Percentiles rank a stretch among this genome's conserved stretches.
These are phyloP conservation scores for Acer negundo DNA, from an alignment of 345 rosid genomes.

Conservation along the genomic window DNA sequence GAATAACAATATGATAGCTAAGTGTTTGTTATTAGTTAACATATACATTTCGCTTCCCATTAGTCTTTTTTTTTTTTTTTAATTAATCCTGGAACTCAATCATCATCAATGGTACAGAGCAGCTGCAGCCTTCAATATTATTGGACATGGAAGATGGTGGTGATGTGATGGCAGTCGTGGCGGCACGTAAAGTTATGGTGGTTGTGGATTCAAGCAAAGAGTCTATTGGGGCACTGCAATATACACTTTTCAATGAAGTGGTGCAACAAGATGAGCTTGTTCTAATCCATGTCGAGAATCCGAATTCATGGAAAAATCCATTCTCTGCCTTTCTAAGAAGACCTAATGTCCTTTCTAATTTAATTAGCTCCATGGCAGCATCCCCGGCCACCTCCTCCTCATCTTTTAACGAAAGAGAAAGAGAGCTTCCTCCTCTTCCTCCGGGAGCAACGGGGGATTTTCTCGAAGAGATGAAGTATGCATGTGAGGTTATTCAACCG, in stretches of 20 bases:
- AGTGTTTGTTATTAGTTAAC: constrained; percentile 1
- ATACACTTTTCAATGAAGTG: constrained; percentile 67
- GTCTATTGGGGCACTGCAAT: constrained; percentile 70
- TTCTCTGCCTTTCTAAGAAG: constrained; percentile 49
- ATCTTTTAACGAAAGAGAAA: no score
- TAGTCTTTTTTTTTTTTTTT: neutral
- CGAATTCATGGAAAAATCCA: constrained; percentile 58
- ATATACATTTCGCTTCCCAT: neutral
- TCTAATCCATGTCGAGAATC: constrained; percentile 54
- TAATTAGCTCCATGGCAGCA: constrained; percentile 17
- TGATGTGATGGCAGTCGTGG: neutral
- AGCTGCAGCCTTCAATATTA: neutral
- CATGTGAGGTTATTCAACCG: constrained; percentile 61
- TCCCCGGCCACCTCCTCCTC: no score
- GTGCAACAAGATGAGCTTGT: constrained; percentile 66
- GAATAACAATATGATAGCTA: constrained; percentile 14
- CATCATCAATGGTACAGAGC: neutral
- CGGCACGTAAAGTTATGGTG: constrained; percentile 64
- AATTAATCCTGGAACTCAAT: neutral
- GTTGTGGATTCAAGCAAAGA: constrained; percentile 74
- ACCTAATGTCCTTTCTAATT: constrained; percentile 9
- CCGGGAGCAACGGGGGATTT: constrained; percentile 39
- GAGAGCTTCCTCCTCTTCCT: neutral
- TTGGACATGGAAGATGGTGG: constrained; percentile 4
- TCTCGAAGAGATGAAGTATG: constrained; percentile 67